These are phyloP conservation scores for Rhizomucor pusillus DNA, from an alignment of 371 early-diverging fungal genomes.

Conservation along the genomic window DNA sequence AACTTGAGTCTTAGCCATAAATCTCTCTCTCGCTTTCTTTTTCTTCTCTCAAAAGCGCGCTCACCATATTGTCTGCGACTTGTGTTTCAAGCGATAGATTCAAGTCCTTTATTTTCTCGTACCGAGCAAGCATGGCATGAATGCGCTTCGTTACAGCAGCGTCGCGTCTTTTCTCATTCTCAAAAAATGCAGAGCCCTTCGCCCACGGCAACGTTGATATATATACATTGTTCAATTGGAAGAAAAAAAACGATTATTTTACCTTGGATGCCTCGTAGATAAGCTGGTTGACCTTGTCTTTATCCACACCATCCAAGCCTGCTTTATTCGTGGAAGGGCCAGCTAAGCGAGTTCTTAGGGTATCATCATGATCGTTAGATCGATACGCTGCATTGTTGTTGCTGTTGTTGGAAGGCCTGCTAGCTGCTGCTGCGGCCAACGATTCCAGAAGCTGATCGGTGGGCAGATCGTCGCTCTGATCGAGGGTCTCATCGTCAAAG, in stretches of 20 bases:
- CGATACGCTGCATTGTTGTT: neutral
- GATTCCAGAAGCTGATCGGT: constrained; percentile 4
- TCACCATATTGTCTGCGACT: constrained; percentile 40
- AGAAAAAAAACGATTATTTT: constrained; percentile 1
- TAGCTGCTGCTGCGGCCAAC: neutral
- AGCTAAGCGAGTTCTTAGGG: constrained; percentile 32
- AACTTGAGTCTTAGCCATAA: no score
- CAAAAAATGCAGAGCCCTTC: constrained; percentile 62
- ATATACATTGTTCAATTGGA: neutral
- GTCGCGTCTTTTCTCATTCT: constrained; percentile 52
- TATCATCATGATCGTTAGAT: constrained; percentile 2
- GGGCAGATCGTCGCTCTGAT: neutral
- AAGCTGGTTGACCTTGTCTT: constrained; percentile 42
- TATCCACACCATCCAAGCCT: constrained; percentile 43
- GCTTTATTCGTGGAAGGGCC: constrained; percentile 45
- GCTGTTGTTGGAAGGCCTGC: neutral
- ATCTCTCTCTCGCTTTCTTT: neutral
- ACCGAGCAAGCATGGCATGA: constrained; percentile 39
- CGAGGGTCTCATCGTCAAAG: constrained; percentile 18
- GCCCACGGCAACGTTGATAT: no score
- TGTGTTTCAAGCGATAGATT: constrained; percentile 38
- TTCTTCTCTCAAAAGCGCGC: neutral
- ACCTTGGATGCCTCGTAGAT: constrained; percentile 68
- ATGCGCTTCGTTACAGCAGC: constrained; percentile 44
- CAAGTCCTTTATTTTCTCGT: constrained; percentile 31